Evolutionary conservation across 495 filamentous ascomycete species (phyloP).

Genomic region (Geopyxis carbonaria): DNA sequence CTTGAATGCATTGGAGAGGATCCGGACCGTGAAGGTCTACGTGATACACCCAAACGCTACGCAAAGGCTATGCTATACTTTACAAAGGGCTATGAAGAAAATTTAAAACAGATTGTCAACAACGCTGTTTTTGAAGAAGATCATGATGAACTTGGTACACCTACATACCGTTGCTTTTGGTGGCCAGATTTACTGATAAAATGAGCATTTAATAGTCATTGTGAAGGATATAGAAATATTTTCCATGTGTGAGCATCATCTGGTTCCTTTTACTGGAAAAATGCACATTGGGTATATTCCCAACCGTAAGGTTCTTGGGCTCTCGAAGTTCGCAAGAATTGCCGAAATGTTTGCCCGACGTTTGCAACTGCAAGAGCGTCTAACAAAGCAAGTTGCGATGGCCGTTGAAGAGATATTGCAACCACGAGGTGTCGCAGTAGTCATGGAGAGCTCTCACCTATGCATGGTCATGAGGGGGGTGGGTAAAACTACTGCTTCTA

Average conservation of each 20-base stretch:
- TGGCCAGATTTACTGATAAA: background rate
- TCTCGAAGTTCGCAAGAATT: constrained; percentile 87
- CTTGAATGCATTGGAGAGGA: constrained; percentile 95
- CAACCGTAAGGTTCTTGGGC: constrained; percentile 65
- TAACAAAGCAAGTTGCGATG: constrained; percentile 91
- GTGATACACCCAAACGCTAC: constrained; percentile 75
- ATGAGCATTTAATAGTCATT: constrained; percentile 40
- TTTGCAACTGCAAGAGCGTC: constrained; percentile 84
- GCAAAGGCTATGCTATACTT: constrained; percentile 96
- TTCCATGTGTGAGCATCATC: constrained; percentile 90
- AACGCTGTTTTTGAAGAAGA: constrained; percentile 91
- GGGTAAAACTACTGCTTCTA: constrained; percentile 69
- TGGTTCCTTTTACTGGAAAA: constrained; percentile 93
- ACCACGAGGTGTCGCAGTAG: constrained; percentile 87
- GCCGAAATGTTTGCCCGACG: constrained; percentile 93
- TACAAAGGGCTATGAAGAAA: constrained; percentile 98
- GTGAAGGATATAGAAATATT: constrained; percentile 96
- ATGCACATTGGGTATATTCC: constrained; percentile 99
- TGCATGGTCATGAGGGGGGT: constrained; percentile 90
- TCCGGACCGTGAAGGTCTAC: constrained; percentile 74
- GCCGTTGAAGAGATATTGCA: constrained; percentile 82
- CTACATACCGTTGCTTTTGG: background rate
- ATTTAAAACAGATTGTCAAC: constrained; percentile 82
- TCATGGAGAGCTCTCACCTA: constrained; percentile 94
- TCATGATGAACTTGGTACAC: constrained; percentile 53